Conservation (phyloP, 257 asterid genomes). For the Solanum ahanhuiri region DNA sequence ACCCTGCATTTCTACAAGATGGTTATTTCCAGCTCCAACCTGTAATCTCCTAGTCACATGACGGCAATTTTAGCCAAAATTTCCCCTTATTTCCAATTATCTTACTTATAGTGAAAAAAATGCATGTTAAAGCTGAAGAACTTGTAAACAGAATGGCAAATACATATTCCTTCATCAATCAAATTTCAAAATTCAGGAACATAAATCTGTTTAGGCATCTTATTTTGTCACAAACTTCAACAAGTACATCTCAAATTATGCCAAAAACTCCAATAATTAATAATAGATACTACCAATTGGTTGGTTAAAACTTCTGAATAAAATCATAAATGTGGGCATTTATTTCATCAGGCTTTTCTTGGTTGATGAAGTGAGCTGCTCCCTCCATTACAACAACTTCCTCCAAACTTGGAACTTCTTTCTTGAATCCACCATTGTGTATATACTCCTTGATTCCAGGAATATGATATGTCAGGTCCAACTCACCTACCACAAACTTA, state of each 20-base stretch:
- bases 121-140: not conserved
- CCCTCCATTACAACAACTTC: constrained; percentile 77
- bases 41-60: not conserved
- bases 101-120: not conserved
- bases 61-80: accelerated
- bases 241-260: not conserved
- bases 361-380: constrained; percentile 72
- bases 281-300: not conserved
- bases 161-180: not conserved
- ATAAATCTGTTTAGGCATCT: not conserved
- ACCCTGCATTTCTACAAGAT: too few relatives aligned
- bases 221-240: not conserved
- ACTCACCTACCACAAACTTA: constrained; percentile 76
- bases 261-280: not conserved
- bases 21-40: too few relatives aligned
- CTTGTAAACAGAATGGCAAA: not conserved
- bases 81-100: not conserved
- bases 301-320: constrained; percentile 43
- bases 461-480: constrained; percentile 53
- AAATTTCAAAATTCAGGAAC: not conserved
- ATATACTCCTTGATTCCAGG: constrained; percentile 68
- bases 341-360: constrained; percentile 74
- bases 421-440: constrained; percentile 55
- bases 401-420: constrained; percentile 59
- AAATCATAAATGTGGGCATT: constrained; percentile 58